Conservation (phyloP, 495 filamentous ascomycete genomes). For the Penicillium mononematosum region DNA sequence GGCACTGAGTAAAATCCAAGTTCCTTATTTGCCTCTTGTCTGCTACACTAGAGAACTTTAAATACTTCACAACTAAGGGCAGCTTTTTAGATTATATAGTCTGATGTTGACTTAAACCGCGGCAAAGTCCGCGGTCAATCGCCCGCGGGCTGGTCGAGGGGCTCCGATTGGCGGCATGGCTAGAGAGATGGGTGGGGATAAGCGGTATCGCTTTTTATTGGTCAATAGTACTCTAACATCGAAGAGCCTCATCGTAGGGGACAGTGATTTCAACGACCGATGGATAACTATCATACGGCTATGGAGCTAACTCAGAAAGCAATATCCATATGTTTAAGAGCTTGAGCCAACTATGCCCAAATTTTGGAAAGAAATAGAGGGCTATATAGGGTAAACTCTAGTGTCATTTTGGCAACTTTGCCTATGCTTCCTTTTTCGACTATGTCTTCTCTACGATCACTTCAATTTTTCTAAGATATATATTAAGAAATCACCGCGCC, state of each 20-base stretch:
- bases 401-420: too few species aligned
- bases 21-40: not conserved
- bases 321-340: not conserved
- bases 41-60: not conserved
- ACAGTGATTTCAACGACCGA: not conserved
- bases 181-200: not conserved
- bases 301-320: not conserved
- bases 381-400: not conserved
- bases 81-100: not conserved
- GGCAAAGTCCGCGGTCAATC: constrained; percentile 2
- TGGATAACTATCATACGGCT: not conserved
- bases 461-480: not conserved
- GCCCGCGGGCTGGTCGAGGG: not conserved
- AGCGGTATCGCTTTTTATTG: not conserved
- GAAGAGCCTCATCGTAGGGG: not conserved
- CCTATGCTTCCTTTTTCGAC: too few species aligned
- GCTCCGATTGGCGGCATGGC: not conserved
- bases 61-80: not conserved
- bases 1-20: not conserved
- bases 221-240: not conserved
- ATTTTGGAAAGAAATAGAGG: not conserved
- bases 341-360: not conserved
- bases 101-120: not conserved
- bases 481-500: not conserved
- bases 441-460: not conserved